These are phyloP conservation scores for Pythium diclinum DNA, from an alignment of 352 stramenopile genomes.

Conservation along the genomic window DNA sequence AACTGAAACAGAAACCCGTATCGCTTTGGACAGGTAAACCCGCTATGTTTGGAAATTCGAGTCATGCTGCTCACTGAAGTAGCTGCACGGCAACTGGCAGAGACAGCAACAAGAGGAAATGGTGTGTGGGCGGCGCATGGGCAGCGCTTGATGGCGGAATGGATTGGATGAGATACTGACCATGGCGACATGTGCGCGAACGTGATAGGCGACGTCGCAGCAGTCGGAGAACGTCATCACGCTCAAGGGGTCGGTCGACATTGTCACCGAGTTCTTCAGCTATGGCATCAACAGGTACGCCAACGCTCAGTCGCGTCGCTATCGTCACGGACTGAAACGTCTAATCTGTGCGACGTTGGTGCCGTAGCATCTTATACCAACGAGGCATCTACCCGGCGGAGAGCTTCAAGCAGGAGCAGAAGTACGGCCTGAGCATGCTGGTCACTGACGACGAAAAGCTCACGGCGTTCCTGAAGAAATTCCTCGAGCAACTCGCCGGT, in stretches of 20 bases:
- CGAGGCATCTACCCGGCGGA: conserved; percentile 98
- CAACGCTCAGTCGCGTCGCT: not conserved
- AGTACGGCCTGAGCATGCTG: conserved; percentile 98
- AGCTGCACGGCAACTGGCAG: conserved; percentile 1
- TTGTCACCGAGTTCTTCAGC: conserved; percentile 99
- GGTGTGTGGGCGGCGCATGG: conserved; percentile 10
- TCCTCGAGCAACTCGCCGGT: conserved; percentile 90
- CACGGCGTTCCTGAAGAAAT: conserved; percentile 93
- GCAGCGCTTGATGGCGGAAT: not conserved
- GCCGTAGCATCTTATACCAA: conserved; percentile 89
- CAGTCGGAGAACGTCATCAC: conserved; percentile 95
- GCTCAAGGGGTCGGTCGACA: conserved; percentile 97
- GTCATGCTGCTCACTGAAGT: not conserved
- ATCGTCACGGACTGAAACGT: not conserved
- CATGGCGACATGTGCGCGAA: not conserved
- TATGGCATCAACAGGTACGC: conserved; percentile 96
- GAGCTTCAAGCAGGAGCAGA: conserved; percentile 96
- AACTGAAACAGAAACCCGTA: conserved; percentile 26
- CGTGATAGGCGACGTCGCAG: conserved; percentile 55
- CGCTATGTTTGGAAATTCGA: conserved; percentile 17
- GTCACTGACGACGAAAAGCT: conserved; percentile 97
- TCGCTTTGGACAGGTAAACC: conserved; percentile 20
- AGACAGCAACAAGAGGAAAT: conserved; percentile 2
- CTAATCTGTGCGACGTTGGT: not conserved
- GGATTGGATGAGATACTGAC: not conserved